phyloP scores from a whole-genome alignment of 345 rosid species.

The Linum usitatissimum region DNA sequence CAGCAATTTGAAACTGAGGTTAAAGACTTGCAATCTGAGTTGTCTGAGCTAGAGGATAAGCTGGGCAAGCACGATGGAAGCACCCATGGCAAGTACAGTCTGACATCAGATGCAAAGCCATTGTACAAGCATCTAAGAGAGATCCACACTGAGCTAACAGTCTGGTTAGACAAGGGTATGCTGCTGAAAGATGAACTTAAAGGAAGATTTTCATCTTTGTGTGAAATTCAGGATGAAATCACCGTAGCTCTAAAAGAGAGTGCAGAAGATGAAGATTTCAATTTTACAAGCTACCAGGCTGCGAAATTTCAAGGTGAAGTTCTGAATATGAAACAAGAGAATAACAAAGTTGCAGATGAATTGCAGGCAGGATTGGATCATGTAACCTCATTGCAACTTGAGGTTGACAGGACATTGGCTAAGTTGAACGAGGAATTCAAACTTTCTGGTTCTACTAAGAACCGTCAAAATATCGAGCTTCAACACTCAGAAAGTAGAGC shows the following conservation, averaged over 20 bases:
- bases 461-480: slow-evolving; percentile 17
- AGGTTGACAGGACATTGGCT: slow-evolving; percentile 38
- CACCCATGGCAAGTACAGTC: slow-evolving; percentile 22
- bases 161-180: slow-evolving; percentile 64
- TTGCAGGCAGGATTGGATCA: slow-evolving; percentile 45
- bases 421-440: slow-evolving; percentile 50
- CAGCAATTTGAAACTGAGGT: slow-evolving; percentile 63
- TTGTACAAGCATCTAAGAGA: slow-evolving; percentile 67
- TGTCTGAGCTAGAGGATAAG: slow-evolving; percentile 43
- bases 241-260: slow-evolving; percentile 30
- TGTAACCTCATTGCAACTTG: slow-evolving; percentile 33
- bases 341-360: slow-evolving; percentile 49
- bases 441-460: slow-evolving; percentile 23
- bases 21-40: slow-evolving; percentile 55
- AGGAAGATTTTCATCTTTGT: slow-evolving; percentile 53
- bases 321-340: slow-evolving; percentile 85
- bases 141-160: slow-evolving; percentile 41
- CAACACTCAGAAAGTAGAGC: slow-evolving; percentile 29
- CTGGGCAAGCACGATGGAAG: slow-evolving; percentile 47
- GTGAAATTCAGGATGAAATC: slow-evolving; percentile 59
- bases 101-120: slow-evolving; percentile 58
- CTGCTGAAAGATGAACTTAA: slow-evolving; percentile 53
- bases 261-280: slow-evolving; percentile 67
- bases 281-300: slow-evolving; percentile 85
- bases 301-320: slow-evolving; percentile 85